Conservation (phyloP, 1,139 yeast genomes). For the Oligophagozyma castellii region DNA sequence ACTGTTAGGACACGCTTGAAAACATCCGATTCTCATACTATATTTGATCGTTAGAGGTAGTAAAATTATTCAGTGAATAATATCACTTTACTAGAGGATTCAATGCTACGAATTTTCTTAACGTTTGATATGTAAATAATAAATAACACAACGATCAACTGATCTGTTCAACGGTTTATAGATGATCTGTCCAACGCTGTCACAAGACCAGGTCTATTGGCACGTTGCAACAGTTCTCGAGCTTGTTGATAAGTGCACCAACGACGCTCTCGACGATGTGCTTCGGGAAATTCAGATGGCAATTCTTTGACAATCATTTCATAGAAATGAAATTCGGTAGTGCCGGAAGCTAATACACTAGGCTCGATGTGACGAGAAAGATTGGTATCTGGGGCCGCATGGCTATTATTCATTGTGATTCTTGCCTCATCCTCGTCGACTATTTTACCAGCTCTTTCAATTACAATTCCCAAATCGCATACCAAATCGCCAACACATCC, state of each 20-base stretch:
- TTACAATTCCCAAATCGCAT: constrained; percentile 45
- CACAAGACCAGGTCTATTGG: constrained; percentile 56
- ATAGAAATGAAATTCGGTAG: constrained; percentile 79
- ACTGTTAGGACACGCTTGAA: constrained; percentile 33
- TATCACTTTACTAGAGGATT: background rate
- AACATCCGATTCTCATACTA: background rate
- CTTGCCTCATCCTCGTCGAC: constrained; percentile 32
- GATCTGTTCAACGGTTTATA: too few relatives aligned
- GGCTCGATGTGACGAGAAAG: constrained; percentile 35
- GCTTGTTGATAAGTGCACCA: constrained; percentile 77
- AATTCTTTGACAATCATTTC: constrained; percentile 52
- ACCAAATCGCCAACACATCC: constrained; percentile 63
- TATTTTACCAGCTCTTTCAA: constrained; percentile 56
- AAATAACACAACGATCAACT: background rate
- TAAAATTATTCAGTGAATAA: background rate
- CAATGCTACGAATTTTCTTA: too few relatives aligned
- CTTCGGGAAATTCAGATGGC: constrained; percentile 65
- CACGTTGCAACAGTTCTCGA: constrained; percentile 40
- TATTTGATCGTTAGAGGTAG: background rate
- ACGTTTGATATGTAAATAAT: background rate
- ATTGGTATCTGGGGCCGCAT: constrained; percentile 10
- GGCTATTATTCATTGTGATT: constrained; percentile 13
- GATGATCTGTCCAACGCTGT: constrained; percentile 42
- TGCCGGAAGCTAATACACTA: too few relatives aligned
- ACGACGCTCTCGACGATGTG: constrained; percentile 39